A percentile compares a stretch with the other conserved stretches of the same genome.
Conservation (phyloP, 148 eudicot species). For the Vaccinium myrtillus region DNA sequence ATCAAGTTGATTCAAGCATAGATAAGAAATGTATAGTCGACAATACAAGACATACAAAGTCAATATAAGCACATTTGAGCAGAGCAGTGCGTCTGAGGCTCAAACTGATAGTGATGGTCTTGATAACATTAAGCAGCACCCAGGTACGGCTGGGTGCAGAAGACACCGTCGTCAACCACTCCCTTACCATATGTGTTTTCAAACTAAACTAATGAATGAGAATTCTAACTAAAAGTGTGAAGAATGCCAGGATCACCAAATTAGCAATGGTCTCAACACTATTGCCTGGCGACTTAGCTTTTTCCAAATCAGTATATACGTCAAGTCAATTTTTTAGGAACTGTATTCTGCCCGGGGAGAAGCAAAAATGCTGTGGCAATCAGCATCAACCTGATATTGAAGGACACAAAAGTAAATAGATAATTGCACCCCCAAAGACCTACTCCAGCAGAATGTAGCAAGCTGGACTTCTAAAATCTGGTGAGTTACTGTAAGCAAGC, state of each 20-base stretch:
- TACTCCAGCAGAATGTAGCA: neutral
- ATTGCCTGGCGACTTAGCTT: neutral
- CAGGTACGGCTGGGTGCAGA: neutral
- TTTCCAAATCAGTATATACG: neutral
- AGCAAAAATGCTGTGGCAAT: neutral
- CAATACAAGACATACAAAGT: neutral
- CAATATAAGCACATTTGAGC: neutral
- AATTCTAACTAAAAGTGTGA: neutral
- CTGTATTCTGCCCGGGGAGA: neutral
- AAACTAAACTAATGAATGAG: neutral
- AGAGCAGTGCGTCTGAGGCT: neutral
- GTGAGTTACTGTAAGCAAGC: neutral
- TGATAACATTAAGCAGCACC: neutral
- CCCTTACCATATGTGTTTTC: neutral
- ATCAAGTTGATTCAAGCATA: neutral
- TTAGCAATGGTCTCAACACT: neutral
- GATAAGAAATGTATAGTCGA: neutral
- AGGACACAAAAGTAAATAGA: neutral
- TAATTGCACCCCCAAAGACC: neutral
- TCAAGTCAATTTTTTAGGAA: neutral
- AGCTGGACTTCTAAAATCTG: neutral
- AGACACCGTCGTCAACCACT: neutral
- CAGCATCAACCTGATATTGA: neutral
- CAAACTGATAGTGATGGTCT: conserved; percentile 9
- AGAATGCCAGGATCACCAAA: neutral